phyloP scores from a whole-genome alignment of 2,329 filamentous ascomycete genomes.

The Endoconidiophora laricicola region DNA sequence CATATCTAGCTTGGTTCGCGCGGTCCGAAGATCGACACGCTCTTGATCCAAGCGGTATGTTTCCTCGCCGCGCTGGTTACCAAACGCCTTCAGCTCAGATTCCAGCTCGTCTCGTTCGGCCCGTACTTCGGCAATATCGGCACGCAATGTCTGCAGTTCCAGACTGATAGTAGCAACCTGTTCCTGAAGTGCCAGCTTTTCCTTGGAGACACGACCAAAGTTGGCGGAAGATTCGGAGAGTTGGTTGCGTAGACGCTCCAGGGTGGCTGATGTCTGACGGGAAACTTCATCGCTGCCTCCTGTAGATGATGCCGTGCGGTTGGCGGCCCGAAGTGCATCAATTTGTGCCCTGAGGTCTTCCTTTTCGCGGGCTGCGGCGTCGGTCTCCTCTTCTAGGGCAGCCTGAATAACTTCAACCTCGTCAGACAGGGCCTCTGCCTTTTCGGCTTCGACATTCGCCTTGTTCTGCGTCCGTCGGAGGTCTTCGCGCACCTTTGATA shows the following conservation, averaged over 20 bases:
- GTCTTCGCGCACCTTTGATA: conserved; percentile 50
- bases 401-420: conserved; percentile 59
- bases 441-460: conserved; percentile 44
- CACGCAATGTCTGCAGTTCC: conserved; percentile 42
- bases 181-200: conserved; percentile 48
- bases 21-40: conserved; percentile 48
- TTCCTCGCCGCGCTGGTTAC: conserved; percentile 33
- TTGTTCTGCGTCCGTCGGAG: conserved; percentile 51
- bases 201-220: conserved; percentile 37
- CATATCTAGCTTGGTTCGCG: conserved; percentile 50
- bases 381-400: conserved; percentile 46
- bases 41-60: conserved; percentile 49
- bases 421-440: conserved; percentile 52
- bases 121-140: conserved; percentile 39
- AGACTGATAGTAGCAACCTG: conserved; percentile 41
- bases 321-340: conserved; percentile 15
- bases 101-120: conserved; percentile 53
- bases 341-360: conserved; percentile 17
- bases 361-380: conserved; percentile 29
- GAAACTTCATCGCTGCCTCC: conserved; percentile 15
- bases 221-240: conserved; percentile 42
- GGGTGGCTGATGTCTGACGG: conserved; percentile 17
- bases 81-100: conserved; percentile 20
- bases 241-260: conserved; percentile 34
- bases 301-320: conserved; percentile 16